phyloP scores from a whole-genome alignment of 768 basidiomycete genomes.

The Agrocybe chaxingu region DNA sequence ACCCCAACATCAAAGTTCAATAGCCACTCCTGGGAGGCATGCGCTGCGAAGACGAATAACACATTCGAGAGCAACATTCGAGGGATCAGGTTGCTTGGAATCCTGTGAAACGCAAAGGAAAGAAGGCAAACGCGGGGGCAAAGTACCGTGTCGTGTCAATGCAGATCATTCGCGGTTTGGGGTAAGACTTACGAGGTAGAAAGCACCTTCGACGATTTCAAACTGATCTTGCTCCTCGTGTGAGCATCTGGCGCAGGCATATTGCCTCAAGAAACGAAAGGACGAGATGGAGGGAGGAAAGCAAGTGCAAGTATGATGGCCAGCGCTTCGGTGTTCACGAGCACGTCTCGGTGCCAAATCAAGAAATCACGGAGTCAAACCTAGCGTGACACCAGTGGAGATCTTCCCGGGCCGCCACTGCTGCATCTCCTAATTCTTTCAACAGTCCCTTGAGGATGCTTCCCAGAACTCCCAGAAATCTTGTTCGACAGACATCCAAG shows the following conservation, averaged over 20 bases:
- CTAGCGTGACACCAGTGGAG: not conserved
- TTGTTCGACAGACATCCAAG: no score
- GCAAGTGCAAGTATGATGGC: not conserved
- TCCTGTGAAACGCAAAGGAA: slow-evolving; percentile 28
- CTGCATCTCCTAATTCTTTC: no score
- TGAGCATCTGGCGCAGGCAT: slow-evolving; percentile 69
- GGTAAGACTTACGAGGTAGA: slow-evolving; percentile 46
- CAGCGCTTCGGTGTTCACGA: no score
- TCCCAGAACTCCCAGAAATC: no score
- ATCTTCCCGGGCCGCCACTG: not conserved
- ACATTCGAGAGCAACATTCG: slow-evolving; percentile 59
- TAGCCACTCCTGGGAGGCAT: slow-evolving; percentile 65
- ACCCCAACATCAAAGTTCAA: slow-evolving; percentile 65
- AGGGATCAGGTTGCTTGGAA: slow-evolving; percentile 50
- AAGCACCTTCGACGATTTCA: slow-evolving; percentile 54
- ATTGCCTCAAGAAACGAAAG: slow-evolving; percentile 18
- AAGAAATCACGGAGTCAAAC: no score
- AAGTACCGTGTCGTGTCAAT: slow-evolving; percentile 19
- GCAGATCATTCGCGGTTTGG: slow-evolving; percentile 1
- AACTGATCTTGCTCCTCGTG: slow-evolving; percentile 60
- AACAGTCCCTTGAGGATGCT: no score
- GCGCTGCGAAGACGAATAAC: slow-evolving; percentile 59
- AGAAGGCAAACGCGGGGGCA: slow-evolving; percentile 1
- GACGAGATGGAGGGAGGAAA: slow-evolving; percentile 4
- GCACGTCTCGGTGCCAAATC: no score